Evolutionary conservation across 169 alveolate species (phyloP).

Genomic region (Theileria equi): DNA sequence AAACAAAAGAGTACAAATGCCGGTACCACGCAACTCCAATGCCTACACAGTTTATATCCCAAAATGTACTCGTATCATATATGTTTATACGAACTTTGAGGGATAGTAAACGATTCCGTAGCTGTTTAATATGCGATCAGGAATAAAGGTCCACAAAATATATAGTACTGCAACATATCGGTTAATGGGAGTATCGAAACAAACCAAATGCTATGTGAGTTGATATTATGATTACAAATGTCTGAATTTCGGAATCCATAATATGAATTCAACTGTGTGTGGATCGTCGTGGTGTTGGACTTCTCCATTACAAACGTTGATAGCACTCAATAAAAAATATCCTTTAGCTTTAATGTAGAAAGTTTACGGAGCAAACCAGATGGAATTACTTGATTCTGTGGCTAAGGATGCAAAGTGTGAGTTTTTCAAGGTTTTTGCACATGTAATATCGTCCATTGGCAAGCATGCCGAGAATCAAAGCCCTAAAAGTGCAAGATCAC

Average conservation of each 20-base stretch:
- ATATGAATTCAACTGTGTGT: neutral
- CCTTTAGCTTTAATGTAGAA: too few relatives aligned
- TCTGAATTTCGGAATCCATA: conserved; percentile 56
- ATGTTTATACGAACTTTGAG: conserved; percentile 15
- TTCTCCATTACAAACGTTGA: too few relatives aligned
- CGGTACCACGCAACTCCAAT: conserved; percentile 60
- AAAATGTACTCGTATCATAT: too few relatives aligned
- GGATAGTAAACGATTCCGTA: conserved; percentile 62
- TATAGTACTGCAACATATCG: conserved; percentile 26
- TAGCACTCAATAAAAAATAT: too few relatives aligned
- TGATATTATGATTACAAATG: conserved; percentile 13
- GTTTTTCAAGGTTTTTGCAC: conserved; percentile 9
- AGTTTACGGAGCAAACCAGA: too few relatives aligned
- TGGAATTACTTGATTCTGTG: conserved; percentile 46
- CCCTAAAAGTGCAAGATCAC: neutral
- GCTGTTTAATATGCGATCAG: conserved; percentile 26
- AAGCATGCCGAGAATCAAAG: conserved; percentile 6
- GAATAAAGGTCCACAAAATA: conserved; percentile 54
- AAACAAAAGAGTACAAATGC: conserved; percentile 3
- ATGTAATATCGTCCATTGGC: conserved; percentile 12
- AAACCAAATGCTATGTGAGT: conserved; percentile 27
- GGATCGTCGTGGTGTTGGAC: neutral
- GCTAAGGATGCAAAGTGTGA: conserved; percentile 37
- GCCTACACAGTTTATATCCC: conserved; percentile 18
- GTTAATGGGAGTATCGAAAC: neutral